phyloP scores from a whole-genome alignment of 768 basidiomycete species.

The Boletus coccyginus region DNA sequence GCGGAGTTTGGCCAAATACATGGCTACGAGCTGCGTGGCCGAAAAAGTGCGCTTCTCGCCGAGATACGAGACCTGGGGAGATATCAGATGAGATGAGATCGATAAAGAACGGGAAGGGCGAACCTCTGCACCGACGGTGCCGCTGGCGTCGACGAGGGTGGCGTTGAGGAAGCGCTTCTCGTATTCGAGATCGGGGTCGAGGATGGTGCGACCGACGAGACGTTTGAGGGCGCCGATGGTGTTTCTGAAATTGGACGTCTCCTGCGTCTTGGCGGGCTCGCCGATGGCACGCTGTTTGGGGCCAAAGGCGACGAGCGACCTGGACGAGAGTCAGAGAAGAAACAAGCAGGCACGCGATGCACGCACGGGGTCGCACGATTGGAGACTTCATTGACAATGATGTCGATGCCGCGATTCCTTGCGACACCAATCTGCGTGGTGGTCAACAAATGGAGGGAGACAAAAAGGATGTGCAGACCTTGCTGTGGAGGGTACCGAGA shows the following conservation, averaged over 20 bases:
- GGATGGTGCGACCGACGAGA: constrained; percentile 76
- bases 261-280: constrained; percentile 94
- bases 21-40: constrained; percentile 87
- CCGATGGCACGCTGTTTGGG: constrained; percentile 89
- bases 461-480: constrained; percentile 42
- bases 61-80: constrained; percentile 75
- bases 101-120: neutral
- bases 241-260: constrained; percentile 97
- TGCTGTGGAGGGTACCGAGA: constrained; percentile 86
- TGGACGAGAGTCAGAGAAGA: constrained; percentile 31
- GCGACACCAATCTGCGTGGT: constrained; percentile 83
- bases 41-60: constrained; percentile 80
- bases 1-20: constrained; percentile 87
- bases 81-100: constrained; percentile 9
- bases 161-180: constrained; percentile 94
- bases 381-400: constrained; percentile 97
- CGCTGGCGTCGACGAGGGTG: constrained; percentile 78
- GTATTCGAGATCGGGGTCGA: constrained; percentile 77
- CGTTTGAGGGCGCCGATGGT: constrained; percentile 93
- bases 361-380: constrained; percentile 95
- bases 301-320: constrained; percentile 94
- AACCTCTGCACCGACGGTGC: constrained; percentile 84
- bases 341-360: neutral
- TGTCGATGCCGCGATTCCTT: constrained; percentile 94
- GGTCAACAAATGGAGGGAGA: too few relatives aligned